Percentiles rank a stretch among this genome's conserved stretches.
These are phyloP conservation scores for Mucor mucedo DNA, from an alignment of 371 early-diverging fungal species.

Conservation along the genomic window DNA sequence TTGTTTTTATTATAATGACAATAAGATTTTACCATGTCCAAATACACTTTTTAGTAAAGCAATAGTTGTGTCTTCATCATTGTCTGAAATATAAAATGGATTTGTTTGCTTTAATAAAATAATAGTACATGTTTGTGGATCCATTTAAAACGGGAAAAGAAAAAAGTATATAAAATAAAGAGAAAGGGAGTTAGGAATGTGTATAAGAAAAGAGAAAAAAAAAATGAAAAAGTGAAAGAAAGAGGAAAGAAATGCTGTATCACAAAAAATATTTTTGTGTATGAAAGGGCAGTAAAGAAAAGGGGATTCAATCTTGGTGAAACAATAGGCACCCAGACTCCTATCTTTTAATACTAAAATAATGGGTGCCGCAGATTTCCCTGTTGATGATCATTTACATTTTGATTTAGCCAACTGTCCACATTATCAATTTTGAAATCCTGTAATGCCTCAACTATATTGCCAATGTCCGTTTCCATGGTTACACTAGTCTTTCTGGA, in stretches of 20 bases:
- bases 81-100: constrained; percentile 23
- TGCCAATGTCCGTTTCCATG: constrained; percentile 10
- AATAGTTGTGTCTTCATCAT: constrained; percentile 16
- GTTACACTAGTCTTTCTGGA: constrained; percentile 4
- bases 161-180: neutral
- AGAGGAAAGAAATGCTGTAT: neutral
- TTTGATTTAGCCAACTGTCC: constrained; percentile 15
- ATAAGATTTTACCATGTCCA: constrained; percentile 22
- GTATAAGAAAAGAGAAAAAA: neutral
- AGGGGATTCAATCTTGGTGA: neutral
- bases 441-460: neutral
- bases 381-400: constrained; percentile 10
- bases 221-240: neutral
- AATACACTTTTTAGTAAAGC: constrained; percentile 20
- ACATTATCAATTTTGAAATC: neutral
- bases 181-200: too few species aligned
- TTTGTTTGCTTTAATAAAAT: constrained; percentile 26
- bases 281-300: neutral
- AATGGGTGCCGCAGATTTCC: neutral
- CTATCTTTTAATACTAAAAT: neutral
- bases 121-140: constrained; percentile 27
- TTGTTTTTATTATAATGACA: neutral
- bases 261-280: too few species aligned
- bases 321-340: neutral
- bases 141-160: constrained; percentile 10